These are phyloP conservation scores for Calcarisporium arbuscula DNA, from an alignment of 2,329 filamentous ascomycete species.

Conservation along the genomic window DNA sequence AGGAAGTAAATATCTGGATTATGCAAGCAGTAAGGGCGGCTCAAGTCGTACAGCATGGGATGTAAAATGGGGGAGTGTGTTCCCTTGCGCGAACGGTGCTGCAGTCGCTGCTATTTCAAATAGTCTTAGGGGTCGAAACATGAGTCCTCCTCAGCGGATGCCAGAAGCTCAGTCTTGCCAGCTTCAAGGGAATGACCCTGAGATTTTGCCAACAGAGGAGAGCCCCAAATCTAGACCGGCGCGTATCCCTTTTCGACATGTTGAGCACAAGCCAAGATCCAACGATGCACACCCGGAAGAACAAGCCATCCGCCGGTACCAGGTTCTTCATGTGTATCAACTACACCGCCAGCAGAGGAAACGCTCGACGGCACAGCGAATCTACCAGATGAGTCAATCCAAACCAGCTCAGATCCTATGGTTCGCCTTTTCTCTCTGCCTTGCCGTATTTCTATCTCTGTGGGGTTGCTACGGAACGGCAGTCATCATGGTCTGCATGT, in stretches of 20 bases:
- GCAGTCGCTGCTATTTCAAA: slow-evolving; percentile 15
- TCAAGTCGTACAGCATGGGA: slow-evolving; percentile 15
- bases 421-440: not conserved
- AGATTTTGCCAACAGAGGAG: no score
- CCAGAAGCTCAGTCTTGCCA: not conserved
- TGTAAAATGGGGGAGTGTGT: slow-evolving; percentile 20
- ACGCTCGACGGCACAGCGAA: no score
- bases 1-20: slow-evolving; percentile 3
- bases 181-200: no score
- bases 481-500: slow-evolving; percentile 11
- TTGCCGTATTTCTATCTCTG: no score
- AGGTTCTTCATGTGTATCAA: slow-evolving; percentile 1
- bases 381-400: no score
- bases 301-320: not conserved
- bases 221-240: no score
- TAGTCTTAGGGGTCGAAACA: not conserved
- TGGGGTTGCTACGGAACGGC: slow-evolving; percentile 15
- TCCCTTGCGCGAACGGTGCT: slow-evolving; percentile 20
- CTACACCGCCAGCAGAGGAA: no score
- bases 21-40: slow-evolving; percentile 2
- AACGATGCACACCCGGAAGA: no score
- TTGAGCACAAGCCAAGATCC: no score
- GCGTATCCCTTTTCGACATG: no score
- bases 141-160: not conserved
- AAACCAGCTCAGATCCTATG: not conserved